Conservation (phyloP, 371 early-diverging fungal genomes). For the Funneliformis caledonium region DNA sequence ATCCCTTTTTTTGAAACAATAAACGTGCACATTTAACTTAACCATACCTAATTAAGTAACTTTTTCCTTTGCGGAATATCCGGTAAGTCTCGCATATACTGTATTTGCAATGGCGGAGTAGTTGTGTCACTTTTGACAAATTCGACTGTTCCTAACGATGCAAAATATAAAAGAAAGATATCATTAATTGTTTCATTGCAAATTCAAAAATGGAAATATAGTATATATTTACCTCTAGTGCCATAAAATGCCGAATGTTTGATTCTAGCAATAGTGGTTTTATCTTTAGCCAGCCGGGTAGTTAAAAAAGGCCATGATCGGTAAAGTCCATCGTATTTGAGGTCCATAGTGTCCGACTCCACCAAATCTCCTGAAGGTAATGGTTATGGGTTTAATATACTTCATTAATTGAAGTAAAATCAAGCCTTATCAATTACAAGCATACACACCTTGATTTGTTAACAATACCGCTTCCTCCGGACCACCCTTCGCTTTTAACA, state of each 20-base stretch:
- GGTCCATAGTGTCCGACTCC: conserved; percentile 14
- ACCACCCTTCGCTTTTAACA: conserved; percentile 1
- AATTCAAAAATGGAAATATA: neutral
- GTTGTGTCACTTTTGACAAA: too few relatives aligned
- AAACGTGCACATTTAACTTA: too few relatives aligned
- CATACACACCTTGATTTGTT: conserved; percentile 5
- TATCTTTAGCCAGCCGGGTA: neutral
- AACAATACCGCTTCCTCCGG: conserved; percentile 23
- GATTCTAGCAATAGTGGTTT: conserved; percentile 9
- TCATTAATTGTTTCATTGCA: too few relatives aligned
- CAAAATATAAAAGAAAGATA: too few relatives aligned
- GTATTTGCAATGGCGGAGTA: too few relatives aligned
- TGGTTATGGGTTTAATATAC: neutral
- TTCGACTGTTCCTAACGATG: too few relatives aligned
- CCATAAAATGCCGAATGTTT: conserved; percentile 18
- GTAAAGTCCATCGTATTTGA: conserved; percentile 17
- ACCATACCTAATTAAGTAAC: too few relatives aligned
- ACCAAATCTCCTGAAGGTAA: conserved; percentile 16
- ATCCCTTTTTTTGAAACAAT: too few relatives aligned
- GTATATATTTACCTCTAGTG: conserved; percentile 1
- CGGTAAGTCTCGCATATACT: too few relatives aligned
- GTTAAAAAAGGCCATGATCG: conserved; percentile 23
- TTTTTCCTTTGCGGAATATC: too few relatives aligned
- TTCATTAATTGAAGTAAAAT: too few relatives aligned
- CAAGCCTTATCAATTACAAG: too few relatives aligned